phyloP scores from a whole-genome alignment of 2,329 filamentous ascomycete genomes.

The Botrytis paeoniae region DNA sequence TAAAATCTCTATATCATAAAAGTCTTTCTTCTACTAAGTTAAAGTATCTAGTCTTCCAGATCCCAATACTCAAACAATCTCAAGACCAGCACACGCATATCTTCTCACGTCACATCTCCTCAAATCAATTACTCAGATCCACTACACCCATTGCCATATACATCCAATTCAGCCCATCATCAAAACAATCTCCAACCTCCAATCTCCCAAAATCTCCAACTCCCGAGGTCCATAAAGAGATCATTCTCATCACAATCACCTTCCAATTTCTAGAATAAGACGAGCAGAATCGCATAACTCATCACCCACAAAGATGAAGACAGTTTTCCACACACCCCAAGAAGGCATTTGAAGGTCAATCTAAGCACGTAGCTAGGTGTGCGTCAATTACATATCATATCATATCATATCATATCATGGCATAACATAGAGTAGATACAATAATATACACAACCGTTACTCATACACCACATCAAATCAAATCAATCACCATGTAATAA shows the following conservation, averaged over 20 bases:
- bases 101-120: too few species aligned
- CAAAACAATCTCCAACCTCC: not conserved
- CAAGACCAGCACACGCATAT: too few species aligned
- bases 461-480: not conserved
- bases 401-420: not conserved
- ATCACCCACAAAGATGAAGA: not conserved
- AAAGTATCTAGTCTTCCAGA: too few species aligned
- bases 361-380: not conserved
- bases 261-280: not conserved
- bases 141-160: not conserved
- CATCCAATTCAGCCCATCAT: not conserved
- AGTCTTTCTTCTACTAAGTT: too few species aligned
- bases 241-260: accelerated
- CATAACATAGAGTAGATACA: not conserved
- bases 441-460: not conserved
- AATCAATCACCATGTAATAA: not conserved
- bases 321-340: not conserved
- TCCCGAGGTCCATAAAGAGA: not conserved
- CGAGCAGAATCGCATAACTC: not conserved
- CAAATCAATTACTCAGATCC: not conserved
- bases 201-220: not conserved
- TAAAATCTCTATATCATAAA: too few species aligned
- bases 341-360: not conserved
- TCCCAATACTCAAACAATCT: too few species aligned
- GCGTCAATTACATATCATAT: not conserved